phyloP scores from a whole-genome alignment of 305 asterid genomes.

The Fraxinus ornus region DNA sequence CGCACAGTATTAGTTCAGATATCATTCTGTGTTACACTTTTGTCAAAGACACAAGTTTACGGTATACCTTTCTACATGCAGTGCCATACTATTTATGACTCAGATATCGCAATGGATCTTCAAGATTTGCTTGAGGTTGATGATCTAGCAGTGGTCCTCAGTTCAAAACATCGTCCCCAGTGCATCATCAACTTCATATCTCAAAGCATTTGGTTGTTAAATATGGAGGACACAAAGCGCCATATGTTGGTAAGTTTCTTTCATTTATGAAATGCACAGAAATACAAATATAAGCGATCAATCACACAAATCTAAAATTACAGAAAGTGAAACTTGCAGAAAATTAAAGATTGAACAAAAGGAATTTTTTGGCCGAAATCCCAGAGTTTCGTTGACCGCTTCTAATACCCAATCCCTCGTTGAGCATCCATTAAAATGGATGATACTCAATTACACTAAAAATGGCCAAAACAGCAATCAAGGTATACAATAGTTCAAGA shows the following conservation, averaged over 20 bases:
- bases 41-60: conserved; percentile 2
- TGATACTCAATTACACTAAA: too few relatives aligned
- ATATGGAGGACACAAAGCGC: conserved; percentile 59
- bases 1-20: not conserved
- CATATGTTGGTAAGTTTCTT: conserved; percentile 51
- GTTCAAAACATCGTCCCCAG: conserved; percentile 81
- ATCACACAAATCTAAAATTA: too few relatives aligned
- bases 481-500: too few relatives aligned
- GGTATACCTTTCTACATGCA: conserved; percentile 41
- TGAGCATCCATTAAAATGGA: too few relatives aligned
- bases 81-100: conserved; percentile 76
- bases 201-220: conserved; percentile 70
- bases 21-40: not conserved
- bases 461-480: too few relatives aligned
- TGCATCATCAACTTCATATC: conserved; percentile 90
- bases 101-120: conserved; percentile 71
- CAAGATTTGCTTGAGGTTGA: conserved; percentile 59
- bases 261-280: not conserved
- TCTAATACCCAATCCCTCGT: too few relatives aligned
- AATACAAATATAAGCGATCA: too few relatives aligned
- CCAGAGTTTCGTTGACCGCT: too few relatives aligned
- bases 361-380: too few relatives aligned
- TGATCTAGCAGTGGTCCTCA: conserved; percentile 68
- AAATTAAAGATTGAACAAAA: too few relatives aligned
- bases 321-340: too few relatives aligned